A percentile compares a stretch with the other conserved stretches of the same genome.
Evolutionary conservation across 345 rosid genomes (phyloP).

Genomic region (Psidium friedrichsthalianum): DNA sequence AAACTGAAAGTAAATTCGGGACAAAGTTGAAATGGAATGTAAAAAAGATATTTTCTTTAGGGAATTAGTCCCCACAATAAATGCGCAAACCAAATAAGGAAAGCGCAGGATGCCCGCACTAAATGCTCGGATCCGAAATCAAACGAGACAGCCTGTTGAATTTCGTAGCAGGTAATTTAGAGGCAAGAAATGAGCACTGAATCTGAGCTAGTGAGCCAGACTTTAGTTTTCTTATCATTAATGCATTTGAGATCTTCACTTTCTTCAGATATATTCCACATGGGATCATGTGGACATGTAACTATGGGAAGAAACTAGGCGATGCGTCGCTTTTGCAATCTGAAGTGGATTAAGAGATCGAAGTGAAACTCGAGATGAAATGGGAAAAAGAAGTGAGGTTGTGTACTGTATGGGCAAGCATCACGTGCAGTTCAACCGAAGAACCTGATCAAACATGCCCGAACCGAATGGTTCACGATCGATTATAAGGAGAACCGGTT

Average conservation of each 20-base stretch:
- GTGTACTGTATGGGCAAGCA: not conserved
- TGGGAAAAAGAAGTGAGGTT: not conserved
- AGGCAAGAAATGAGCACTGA: not conserved
- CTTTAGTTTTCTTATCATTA: not conserved
- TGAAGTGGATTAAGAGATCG: not conserved
- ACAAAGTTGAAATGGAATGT: not conserved
- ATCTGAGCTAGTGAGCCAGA: not conserved
- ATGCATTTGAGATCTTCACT: not conserved
- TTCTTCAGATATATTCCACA: not conserved
- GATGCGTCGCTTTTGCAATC: not conserved
- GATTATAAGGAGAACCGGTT: not conserved
- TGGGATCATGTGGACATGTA: not conserved
- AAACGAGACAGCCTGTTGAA: not conserved
- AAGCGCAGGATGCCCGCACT: not conserved
- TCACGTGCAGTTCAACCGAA: fast-evolving
- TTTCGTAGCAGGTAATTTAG: not conserved
- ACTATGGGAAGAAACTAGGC: not conserved
- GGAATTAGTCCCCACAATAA: not conserved
- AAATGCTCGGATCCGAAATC: not conserved
- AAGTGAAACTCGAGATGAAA: not conserved
- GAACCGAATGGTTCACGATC: not conserved
- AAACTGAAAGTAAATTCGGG: not conserved
- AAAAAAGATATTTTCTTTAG: not conserved
- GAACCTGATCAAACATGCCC: not conserved
- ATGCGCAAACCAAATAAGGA: not conserved